Conservation (phyloP, 2,329 filamentous ascomycete genomes). For the Ascochyta clinopodiicola region DNA sequence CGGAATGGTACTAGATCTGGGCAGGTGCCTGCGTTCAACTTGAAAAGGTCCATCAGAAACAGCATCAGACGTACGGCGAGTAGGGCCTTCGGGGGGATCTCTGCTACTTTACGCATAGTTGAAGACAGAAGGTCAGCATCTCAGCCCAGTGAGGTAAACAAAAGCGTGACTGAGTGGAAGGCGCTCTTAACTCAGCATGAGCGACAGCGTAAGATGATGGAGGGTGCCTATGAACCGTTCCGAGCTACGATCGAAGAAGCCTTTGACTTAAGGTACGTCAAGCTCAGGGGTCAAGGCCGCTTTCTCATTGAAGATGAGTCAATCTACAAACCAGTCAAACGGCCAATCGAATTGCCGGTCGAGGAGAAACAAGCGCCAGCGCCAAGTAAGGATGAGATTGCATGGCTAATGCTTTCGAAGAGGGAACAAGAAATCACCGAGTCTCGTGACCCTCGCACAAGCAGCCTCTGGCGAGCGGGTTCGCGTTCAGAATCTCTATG, state of each 20-base stretch:
- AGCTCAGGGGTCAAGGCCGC: slow-evolving; percentile 1
- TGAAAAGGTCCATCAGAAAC: neutral
- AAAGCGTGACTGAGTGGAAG: neutral
- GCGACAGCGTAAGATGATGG: neutral
- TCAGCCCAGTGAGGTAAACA: neutral
- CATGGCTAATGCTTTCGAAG: neutral
- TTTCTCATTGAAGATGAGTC: slow-evolving; percentile 3
- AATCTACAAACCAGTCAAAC: neutral
- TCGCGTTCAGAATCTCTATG: neutral
- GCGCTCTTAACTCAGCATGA: neutral
- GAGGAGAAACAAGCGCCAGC: neutral
- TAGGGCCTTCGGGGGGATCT: neutral
- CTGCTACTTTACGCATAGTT: neutral
- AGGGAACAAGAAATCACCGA: neutral
- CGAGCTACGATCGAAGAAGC: slow-evolving; percentile 3
- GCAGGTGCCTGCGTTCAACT: neutral
- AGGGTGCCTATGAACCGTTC: neutral
- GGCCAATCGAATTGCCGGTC: neutral
- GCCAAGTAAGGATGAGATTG: neutral
- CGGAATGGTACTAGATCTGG: neutral
- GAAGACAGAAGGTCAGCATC: neutral
- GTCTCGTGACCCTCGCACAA: neutral
- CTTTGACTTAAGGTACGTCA: slow-evolving; percentile 5
- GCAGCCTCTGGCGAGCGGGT: neutral
- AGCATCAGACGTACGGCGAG: neutral